phyloP scores from a whole-genome alignment of 805 yeast genomes.

The Yarrowia yakushimensis region DNA sequence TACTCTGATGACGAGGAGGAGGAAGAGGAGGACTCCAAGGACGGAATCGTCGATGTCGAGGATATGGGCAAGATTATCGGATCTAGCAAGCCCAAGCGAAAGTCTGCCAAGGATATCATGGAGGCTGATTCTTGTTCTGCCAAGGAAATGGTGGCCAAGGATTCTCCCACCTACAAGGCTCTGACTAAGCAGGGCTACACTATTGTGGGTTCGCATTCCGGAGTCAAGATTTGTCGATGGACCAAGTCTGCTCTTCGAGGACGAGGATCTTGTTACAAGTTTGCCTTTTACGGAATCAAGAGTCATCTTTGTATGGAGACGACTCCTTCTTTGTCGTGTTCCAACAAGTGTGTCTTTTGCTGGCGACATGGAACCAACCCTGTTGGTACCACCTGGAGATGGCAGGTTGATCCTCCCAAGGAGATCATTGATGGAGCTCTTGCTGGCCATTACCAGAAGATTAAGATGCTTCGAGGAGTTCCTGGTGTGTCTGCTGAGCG shows the following conservation, averaged over 20 bases:
- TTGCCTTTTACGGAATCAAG: slow-evolving; percentile 84
- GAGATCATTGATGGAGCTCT: slow-evolving; percentile 79
- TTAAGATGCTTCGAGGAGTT: slow-evolving; percentile 91
- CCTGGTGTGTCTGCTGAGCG: slow-evolving; percentile 90
- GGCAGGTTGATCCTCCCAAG: slow-evolving; percentile 92
- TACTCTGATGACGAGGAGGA: slow-evolving; percentile 48
- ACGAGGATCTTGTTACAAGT: slow-evolving; percentile 90
- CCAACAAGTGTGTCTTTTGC: slow-evolving; percentile 93
- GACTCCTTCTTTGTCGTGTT: slow-evolving; percentile 89
- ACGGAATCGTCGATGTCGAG: slow-evolving; percentile 72
- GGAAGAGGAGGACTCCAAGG: slow-evolving; percentile 38
- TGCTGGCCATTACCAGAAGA: slow-evolving; percentile 84
- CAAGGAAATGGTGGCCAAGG: slow-evolving; percentile 85
- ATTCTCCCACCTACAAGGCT: slow-evolving; percentile 83
- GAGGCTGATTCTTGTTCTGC: slow-evolving; percentile 34
- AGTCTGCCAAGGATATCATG: slow-evolving; percentile 20
- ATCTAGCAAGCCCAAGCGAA: slow-evolving; percentile 29
- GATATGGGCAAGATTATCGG: slow-evolving; percentile 70
- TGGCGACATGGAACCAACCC: slow-evolving; percentile 98
- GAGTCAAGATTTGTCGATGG: slow-evolving; percentile 95
- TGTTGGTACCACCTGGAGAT: slow-evolving; percentile 92
- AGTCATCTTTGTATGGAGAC: slow-evolving; percentile 95
- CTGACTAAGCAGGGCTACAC: slow-evolving; percentile 92
- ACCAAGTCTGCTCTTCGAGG: slow-evolving; percentile 92
- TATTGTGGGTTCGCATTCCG: slow-evolving; percentile 89